phyloP scores from a whole-genome alignment of 2,329 filamentous ascomycete species.

The Sporothrix phasma region DNA sequence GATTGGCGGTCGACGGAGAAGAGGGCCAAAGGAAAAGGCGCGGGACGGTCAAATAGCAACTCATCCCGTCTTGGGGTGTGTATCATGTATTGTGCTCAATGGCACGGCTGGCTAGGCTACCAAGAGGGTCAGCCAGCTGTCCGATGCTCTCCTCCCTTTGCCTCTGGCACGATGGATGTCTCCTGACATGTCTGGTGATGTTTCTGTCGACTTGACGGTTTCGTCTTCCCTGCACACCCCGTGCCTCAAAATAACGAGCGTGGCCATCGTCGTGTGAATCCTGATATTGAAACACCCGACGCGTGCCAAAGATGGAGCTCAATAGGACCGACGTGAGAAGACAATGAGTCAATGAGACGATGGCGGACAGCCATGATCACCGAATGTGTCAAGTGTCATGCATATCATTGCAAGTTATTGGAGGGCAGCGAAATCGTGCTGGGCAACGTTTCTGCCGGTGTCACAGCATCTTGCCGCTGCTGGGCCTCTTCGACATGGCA shows the following conservation, averaged over 20 bases:
- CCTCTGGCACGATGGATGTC: not conserved
- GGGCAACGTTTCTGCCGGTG: too few species aligned
- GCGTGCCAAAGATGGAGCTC: not conserved
- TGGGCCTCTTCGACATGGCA: slow-evolving; percentile 3
- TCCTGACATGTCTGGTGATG: not conserved
- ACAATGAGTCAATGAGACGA: not conserved
- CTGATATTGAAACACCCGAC: not conserved
- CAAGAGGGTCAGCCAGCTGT: not conserved
- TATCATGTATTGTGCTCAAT: not conserved
- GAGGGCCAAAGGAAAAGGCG: too few species aligned
- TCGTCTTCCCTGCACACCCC: not conserved
- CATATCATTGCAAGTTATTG: not conserved
- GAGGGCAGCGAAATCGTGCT: not conserved
- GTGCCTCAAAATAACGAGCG: not conserved
- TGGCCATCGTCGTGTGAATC: not conserved
- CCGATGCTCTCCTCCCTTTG: too few species aligned
- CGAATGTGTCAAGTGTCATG: too few species aligned
- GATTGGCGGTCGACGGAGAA: not conserved
- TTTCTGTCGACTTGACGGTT: not conserved
- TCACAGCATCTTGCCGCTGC: too few species aligned
- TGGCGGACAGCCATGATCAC: too few species aligned
- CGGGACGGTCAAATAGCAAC: not conserved
- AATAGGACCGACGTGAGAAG: not conserved
- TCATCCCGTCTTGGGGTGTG: not conserved
- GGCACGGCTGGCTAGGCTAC: not conserved